phyloP scores from a whole-genome alignment of 345 rosid genomes.

The Corchorus capsularis region DNA sequence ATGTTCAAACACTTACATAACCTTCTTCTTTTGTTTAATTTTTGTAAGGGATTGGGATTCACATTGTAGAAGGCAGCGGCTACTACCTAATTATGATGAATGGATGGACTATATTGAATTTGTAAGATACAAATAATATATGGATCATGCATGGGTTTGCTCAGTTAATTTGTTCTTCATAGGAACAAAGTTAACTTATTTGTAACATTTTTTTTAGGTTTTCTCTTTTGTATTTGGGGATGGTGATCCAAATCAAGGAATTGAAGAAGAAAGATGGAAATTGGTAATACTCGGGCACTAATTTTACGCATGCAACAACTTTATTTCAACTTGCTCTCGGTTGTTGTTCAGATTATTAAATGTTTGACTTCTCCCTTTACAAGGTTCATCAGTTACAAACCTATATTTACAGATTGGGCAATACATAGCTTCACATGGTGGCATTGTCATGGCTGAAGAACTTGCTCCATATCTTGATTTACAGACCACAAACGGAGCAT shows the following conservation, averaged over 20 bases:
- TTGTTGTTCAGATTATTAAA: background rate
- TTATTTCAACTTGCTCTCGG: constrained; percentile 14
- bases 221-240: constrained; percentile 99
- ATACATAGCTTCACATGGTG: constrained; percentile 87
- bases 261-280: constrained; percentile 99
- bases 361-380: constrained; percentile 14
- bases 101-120: constrained; percentile 91
- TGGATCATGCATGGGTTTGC: constrained; percentile 21
- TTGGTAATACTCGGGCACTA: constrained; percentile 80
- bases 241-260: constrained; percentile 97
- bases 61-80: constrained; percentile 66
- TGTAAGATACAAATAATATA: constrained; percentile 44
- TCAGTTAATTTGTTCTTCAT: constrained; percentile 1
- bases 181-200: constrained; percentile 6
- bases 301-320: constrained; percentile 38
- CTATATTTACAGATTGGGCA: constrained; percentile 73
- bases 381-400: constrained; percentile 9
- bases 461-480: constrained; percentile 84
- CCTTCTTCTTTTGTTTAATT: constrained; percentile 16
- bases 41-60: constrained; percentile 95
- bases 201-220: constrained; percentile 50
- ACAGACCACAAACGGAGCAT: constrained; percentile 7
- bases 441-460: constrained; percentile 87
- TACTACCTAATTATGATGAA: constrained; percentile 45
- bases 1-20: background rate